Evolutionary conservation across 129 eudicot genomes (phyloP).

Genomic region (Flaveria trinervia): DNA sequence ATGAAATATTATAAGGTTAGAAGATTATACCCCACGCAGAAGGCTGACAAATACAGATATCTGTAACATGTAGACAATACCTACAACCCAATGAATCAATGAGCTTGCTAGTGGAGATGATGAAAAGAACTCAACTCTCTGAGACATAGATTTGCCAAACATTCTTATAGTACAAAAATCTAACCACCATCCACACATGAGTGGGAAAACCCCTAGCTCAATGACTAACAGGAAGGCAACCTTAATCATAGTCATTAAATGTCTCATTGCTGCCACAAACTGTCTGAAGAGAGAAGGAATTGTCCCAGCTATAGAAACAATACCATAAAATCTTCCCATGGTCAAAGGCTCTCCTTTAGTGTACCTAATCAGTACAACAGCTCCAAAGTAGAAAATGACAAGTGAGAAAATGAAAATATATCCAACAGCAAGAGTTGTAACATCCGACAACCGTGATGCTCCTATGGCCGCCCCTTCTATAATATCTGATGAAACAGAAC

Average conservation of each 20-base stretch:
- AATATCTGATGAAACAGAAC: conserved; percentile 52
- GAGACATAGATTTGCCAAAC: conserved; percentile 86
- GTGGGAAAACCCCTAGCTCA: conserved; percentile 92
- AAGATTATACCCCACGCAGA: conserved; percentile 79
- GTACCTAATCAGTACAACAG: conserved; percentile 67
- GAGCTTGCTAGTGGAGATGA: conserved; percentile 91
- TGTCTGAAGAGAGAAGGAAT: conserved; percentile 80
- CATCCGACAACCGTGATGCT: conserved; percentile 76
- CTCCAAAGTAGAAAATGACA: conserved; percentile 67
- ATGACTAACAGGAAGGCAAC: conserved; percentile 91
- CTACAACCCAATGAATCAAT: conserved; percentile 92
- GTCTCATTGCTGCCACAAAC: conserved; percentile 83
- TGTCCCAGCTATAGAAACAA: conserved; percentile 76
- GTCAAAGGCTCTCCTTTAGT: conserved; percentile 83
- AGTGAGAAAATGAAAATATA: conserved; percentile 72
- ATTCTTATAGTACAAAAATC: conserved; percentile 87
- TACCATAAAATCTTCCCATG: conserved; percentile 86
- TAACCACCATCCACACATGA: conserved; percentile 99
- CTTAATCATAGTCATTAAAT: conserved; percentile 86
- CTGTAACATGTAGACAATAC: conserved; percentile 93
- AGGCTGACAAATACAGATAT: conserved; percentile 94
- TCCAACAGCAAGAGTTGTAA: conserved; percentile 87
- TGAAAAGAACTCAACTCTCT: conserved; percentile 83
- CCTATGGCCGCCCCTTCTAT: conserved; percentile 48
- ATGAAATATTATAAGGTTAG: neutral